A percentile compares a stretch with the other conserved stretches of the same genome.
Conservation (phyloP, 1,284 basidiomycete species). For the Schizophyllum amplum region DNA sequence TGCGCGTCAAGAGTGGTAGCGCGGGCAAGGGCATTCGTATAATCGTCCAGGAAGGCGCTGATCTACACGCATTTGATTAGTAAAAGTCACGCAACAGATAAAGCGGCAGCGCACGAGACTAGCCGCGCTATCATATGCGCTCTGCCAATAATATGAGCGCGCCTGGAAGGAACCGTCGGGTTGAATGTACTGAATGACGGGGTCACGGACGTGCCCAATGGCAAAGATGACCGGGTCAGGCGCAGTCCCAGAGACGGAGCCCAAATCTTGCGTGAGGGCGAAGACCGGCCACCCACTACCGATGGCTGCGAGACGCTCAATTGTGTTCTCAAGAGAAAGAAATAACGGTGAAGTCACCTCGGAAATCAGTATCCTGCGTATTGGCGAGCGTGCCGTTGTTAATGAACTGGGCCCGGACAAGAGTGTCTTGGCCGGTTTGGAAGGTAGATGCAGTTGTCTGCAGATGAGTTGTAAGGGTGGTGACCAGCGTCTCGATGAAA, state of each 20-base stretch:
- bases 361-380: slow-evolving; percentile 48
- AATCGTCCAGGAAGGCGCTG: slow-evolving; percentile 47
- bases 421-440: slow-evolving; percentile 49
- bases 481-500: too few species aligned
- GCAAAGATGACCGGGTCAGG: slow-evolving; percentile 39
- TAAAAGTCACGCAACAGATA: too few species aligned
- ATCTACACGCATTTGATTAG: too few species aligned
- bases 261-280: slow-evolving; percentile 49
- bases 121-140: slow-evolving; percentile 32
- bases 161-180: slow-evolving; percentile 36
- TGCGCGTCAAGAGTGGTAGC: slow-evolving; percentile 37
- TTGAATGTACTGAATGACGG: slow-evolving; percentile 48
- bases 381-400: slow-evolving; percentile 44
- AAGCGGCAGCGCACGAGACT: slow-evolving; percentile 40
- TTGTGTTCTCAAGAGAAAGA: too few species aligned
- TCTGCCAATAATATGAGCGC: slow-evolving; percentile 46
- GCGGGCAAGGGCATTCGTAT: slow-evolving; percentile 25
- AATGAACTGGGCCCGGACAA: slow-evolving; percentile 49
- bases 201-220: slow-evolving; percentile 52
- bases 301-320: slow-evolving; percentile 26
- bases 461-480: too few species aligned
- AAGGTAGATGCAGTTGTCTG: slow-evolving; percentile 49
- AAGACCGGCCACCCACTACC: slow-evolving; percentile 59
- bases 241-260: slow-evolving; percentile 26
- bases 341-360: slow-evolving; percentile 29